Percentiles rank a stretch among this genome's conserved stretches.
Conservation (phyloP, 805 yeast genomes). For the Groenewaldozyma salmanticensis region DNA sequence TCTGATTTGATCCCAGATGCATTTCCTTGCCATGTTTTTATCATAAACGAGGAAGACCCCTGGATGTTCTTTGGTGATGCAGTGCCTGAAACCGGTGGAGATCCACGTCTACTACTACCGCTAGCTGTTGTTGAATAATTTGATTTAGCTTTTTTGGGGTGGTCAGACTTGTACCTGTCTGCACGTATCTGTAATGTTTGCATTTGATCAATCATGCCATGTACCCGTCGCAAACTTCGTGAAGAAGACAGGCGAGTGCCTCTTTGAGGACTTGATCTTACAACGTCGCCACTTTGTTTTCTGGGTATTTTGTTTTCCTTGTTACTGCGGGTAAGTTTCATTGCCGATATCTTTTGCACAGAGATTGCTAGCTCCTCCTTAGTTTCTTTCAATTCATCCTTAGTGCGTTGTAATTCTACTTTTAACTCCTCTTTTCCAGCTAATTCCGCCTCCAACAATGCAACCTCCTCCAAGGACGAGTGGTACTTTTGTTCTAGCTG, state of each 20-base stretch:
- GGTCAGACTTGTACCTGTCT: conserved; percentile 21
- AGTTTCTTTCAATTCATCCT: conserved; percentile 26
- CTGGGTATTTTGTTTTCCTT: not conserved
- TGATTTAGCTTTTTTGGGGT: conserved; percentile 13
- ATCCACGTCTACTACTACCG: too few relatives aligned
- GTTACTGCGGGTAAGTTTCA: not conserved
- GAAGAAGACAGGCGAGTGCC: conserved; percentile 15
- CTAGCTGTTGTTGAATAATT: conserved; percentile 2
- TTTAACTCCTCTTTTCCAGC: conserved; percentile 23
- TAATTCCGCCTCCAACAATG: conserved; percentile 32
- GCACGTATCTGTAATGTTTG: conserved; percentile 20
- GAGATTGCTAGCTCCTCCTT: conserved; percentile 25
- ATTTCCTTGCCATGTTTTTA: too few relatives aligned
- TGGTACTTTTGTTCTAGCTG: conserved; percentile 31
- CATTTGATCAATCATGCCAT: conserved; percentile 24
- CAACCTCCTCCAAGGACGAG: conserved; percentile 29
- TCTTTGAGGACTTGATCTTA: not conserved
- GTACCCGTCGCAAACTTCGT: conserved; percentile 21
- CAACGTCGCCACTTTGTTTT: not conserved
- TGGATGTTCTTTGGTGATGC: not conserved
- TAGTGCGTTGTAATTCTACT: conserved; percentile 24
- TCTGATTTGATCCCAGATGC: too few relatives aligned
- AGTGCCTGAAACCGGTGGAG: not conserved
- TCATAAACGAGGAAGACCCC: too few relatives aligned
- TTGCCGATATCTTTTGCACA: conserved; percentile 6